Evolutionary conservation across 2,329 filamentous ascomycete genomes (phyloP).

Genomic region (Monilinia laxa): DNA sequence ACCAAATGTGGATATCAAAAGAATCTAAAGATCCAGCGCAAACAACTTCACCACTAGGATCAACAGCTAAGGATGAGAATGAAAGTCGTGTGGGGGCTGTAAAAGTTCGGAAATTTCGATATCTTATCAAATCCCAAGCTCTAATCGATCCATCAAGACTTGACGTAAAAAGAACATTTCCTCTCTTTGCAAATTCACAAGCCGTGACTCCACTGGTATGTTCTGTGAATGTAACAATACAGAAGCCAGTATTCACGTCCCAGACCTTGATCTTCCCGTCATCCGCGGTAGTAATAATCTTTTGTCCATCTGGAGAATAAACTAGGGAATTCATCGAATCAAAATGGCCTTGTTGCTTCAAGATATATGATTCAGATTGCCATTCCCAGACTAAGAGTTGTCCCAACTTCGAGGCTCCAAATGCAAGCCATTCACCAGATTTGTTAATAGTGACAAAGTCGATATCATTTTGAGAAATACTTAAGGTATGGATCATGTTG

Average conservation of each 20-base stretch:
- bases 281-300: conserved; percentile 89
- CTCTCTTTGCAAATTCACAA: conserved; percentile 91
- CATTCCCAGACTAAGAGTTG: conserved; percentile 99
- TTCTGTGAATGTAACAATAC: conserved; percentile 96
- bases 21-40: conserved; percentile 94
- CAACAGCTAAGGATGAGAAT: conserved; percentile 93
- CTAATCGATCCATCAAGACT: conserved; percentile 91
- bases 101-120: conserved; percentile 96
- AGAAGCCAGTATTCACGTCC: conserved; percentile 96
- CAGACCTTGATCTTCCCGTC: conserved; percentile 99
- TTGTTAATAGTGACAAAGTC: conserved; percentile 94
- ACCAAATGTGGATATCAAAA: conserved; percentile 98
- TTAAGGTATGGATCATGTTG: conserved; percentile 87
- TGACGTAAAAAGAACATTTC: conserved; percentile 92
- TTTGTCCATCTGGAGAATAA: conserved; percentile 91
- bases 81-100: conserved; percentile 88
- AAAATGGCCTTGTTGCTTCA: conserved; percentile 97
- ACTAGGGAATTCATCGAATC: conserved; percentile 92
- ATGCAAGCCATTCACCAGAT: conserved; percentile 94
- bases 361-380: conserved; percentile 97
- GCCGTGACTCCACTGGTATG: conserved; percentile 92
- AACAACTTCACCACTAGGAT: conserved; percentile 93
- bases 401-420: conserved; percentile 91
- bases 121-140: conserved; percentile 94
- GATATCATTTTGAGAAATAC: conserved; percentile 95